Base-by-base conservation (phyloP, 768 basidiomycete species). In the Phlebiopsis flavidoalba region DNA sequence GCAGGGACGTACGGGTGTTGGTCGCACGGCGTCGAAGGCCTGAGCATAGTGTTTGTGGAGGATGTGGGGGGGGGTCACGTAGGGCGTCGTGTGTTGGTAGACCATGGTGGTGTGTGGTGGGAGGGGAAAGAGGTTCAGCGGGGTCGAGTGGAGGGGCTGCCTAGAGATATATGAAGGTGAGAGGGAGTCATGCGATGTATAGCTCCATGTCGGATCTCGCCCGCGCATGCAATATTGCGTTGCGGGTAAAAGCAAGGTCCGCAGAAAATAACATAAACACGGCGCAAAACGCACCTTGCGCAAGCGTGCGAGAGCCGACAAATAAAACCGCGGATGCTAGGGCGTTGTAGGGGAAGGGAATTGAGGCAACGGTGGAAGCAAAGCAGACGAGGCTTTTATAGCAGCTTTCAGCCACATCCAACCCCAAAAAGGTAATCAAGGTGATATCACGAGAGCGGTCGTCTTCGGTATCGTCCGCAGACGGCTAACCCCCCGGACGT, bases 21-120 rank as follows among this genome's bases (percentile, higher is more conserved):
- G 75, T 74, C 72, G 91, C n/a, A n/a, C 88, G 61, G 80, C 75
- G 74, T 92, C 90, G 65, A 80, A 77, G 1, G 84, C 77, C 70
- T 91, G 88, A 3, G 91, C 89, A 74, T 93, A 93, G 76, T 89
- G 75, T 73, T 86, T 90, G 81, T 92, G 91, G 71, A 91, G 86
- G 76, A 93, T 93, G 74, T 91, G 90, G 36, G 91, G 90, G 36
- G 91, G 91, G 64, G 91, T 93, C 56, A 92, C 88, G 71, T 93
- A 91, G 67, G 91, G 91, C 8, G 91, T 91, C 17, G 45, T 53
- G 71, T 87, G 83, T 54, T 84, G 77, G 71, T 83, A 80, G 65
- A 85, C 83, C 88, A 89, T 90, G 66, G 66, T 83, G 74, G 62
- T 33, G 19, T 35, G 37, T 48, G 17, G 26, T 31, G 26, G 26